These are phyloP conservation scores for Ophiostoma himal-ulmi DNA, from an alignment of 2,329 filamentous ascomycete genomes.

Conservation along the genomic window DNA sequence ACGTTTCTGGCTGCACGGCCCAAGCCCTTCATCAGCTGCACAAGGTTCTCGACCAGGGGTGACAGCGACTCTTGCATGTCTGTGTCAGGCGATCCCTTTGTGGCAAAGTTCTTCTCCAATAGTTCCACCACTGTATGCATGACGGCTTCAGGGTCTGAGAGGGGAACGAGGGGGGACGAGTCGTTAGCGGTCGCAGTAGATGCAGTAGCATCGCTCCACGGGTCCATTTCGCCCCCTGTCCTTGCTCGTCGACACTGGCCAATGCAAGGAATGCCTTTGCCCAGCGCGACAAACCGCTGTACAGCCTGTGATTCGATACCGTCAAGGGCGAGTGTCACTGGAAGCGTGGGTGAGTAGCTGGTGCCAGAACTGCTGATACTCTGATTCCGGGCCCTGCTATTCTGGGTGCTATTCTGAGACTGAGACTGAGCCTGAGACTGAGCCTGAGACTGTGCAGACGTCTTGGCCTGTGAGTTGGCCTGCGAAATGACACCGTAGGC, in stretches of 20 bases:
- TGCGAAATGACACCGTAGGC: conserved; percentile 54
- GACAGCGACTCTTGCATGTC: conserved; percentile 38
- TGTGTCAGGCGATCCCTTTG: conserved; percentile 20
- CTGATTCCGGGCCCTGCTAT: not conserved
- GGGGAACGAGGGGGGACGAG: conserved; percentile 30
- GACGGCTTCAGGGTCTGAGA: conserved; percentile 53
- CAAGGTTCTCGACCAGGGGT: conserved; percentile 62
- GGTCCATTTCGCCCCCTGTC: conserved; percentile 15
- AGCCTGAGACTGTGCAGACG: not conserved
- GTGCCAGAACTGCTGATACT: not conserved
- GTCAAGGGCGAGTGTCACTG: conserved; percentile 47
- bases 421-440: not conserved
- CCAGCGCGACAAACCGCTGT: conserved; percentile 52
- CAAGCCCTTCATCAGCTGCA: conserved; percentile 57
- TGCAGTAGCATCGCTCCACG: not conserved
- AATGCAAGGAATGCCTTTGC: conserved; percentile 39
- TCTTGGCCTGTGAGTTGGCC: not conserved
- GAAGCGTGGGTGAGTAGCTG: not conserved
- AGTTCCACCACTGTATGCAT: conserved; percentile 55
- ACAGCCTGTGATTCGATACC: conserved; percentile 46
- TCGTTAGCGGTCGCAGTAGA: not conserved
- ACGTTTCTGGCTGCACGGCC: conserved; percentile 30
- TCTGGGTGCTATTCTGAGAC: not conserved
- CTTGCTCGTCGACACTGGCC: conserved; percentile 44
- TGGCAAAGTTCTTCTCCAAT: conserved; percentile 47